Evolutionary conservation across 1,284 basidiomycete species (phyloP), one percentile per base, ranked within the genome.

Genomic region (Cryptococcus depauperatus): DNA sequence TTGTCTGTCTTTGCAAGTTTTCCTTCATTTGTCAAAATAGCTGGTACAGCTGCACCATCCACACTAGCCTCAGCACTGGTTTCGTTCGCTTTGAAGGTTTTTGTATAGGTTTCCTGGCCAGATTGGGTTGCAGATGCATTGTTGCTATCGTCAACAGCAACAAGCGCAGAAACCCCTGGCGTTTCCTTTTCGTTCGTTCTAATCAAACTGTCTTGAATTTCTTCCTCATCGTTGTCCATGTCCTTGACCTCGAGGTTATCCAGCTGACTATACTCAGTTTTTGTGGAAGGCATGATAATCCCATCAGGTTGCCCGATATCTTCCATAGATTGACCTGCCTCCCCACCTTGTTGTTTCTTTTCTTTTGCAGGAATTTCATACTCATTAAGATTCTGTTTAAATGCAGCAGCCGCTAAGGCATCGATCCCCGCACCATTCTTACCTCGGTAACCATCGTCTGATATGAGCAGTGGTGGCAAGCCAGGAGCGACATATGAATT

Each of bases 291-390:
- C 35, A 41, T 30, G 29, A 51, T 35, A 11, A 55, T 46, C 37
- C 54, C 47, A 21, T 55, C 52, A 10, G 56, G 48, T 13, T 44
- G 35, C 35, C 59, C 58, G n/a, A 56, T 44, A 28, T 61, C 59
- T 23, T 54, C 51, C 33, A 61, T 49, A 16, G 32, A 41, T 34
- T 56, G 42, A n/a, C 59, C 59, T 5, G 59, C 59, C 16, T 44
- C 47, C 8, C 59, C 59, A 33, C 57, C 57, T 40, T 62, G 58
- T 32, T 55, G 40, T 29, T 57, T 59, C 40, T 42, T 44, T 22
- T 58, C 53, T 14, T 47, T 41, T 4, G 23, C 19, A 2, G 46
- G 27, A 16, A 58, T 48, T n/a, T 33, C 18, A 28, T 52, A 43
- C 41, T 59, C 57, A 25, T 43, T 55, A 3, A 61, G 14, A 18